These are phyloP conservation scores for Schizosaccharomyces cryophilus DNA, from an alignment of 805 yeast genomes.

Conservation along the genomic window DNA sequence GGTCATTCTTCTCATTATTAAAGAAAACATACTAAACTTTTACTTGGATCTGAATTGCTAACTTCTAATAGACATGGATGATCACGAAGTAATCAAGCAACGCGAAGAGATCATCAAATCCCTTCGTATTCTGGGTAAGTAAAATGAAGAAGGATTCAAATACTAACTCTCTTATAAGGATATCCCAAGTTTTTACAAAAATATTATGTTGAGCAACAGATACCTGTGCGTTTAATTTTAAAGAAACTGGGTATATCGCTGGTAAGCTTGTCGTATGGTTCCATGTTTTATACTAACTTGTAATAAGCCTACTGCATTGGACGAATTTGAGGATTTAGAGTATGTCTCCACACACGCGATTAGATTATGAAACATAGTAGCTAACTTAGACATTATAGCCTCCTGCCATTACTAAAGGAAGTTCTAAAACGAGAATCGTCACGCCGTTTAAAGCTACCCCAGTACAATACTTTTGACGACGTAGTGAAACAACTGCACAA, in stretches of 20 bases:
- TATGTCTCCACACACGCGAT: not conserved
- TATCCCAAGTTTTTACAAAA: not conserved
- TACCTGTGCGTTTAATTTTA: not conserved
- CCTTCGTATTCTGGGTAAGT: no score
- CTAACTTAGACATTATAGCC: no score
- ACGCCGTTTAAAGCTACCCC: not conserved
- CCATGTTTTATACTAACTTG: not conserved
- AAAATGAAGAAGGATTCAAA: no score
- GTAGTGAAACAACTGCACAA: conserved; percentile 28
- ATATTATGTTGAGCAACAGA: not conserved
- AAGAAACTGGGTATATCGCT: not conserved
- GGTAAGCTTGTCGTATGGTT: not conserved
- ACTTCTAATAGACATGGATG: no score
- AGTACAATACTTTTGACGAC: conserved; percentile 26
- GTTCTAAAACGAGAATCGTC: not conserved
- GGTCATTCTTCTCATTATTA: no score
- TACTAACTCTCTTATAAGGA: not conserved
- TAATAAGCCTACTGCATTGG: not conserved
- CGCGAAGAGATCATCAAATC: no score
- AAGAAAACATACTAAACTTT: no score
- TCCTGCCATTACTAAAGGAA: not conserved
- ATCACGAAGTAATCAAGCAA: no score
- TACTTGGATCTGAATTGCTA: no score
- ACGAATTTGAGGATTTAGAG: not conserved
- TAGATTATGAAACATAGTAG: no score